Base-by-base conservation (phyloP, 1,284 basidiomycete species). In the Pyrrhoderma lamaoense region DNA sequence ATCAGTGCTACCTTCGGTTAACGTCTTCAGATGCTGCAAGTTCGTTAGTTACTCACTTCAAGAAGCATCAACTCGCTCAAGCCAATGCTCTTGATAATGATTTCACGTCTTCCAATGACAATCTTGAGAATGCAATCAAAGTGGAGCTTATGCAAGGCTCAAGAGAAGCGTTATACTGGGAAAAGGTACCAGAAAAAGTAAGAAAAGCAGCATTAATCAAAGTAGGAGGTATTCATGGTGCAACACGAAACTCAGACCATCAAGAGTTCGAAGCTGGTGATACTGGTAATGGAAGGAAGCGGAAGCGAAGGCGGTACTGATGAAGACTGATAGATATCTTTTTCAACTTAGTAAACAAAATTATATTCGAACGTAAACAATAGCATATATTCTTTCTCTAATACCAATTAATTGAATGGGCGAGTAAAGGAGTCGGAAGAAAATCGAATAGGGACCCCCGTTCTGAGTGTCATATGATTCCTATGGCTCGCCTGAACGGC, bases 141-240 rank as follows among this genome's bases (percentile, higher is more conserved):
- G 46, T 75, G 36, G 85, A 86, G 59, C 49, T 80, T 23, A 75
- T 89, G 0, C 62, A 66, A 8, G 85, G 83, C 2, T 77, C 68
- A 60, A 70, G 73, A 47, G 87, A 89, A 59, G 76, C 75, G 55
- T 51, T 89, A 16, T 90, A 89, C 59, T 90, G 87, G 87, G 74
- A 78, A 51, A 82, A 81, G 57, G 77, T 89, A 0, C 87, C 87
- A 0, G 76, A 81, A 59, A 88, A 84, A 60, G 70, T 88, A 14
- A 70, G 80, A 19, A 62, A 67, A 45, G 73, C 77, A 58, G 85
- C 85, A 0, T 76, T 88, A 22, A 70, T 70, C 47, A 77, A 72
- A 60, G 74, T 72, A 27, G 19, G n/a, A 21, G 39, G 23, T 1
- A 14, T 7, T 16, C 23, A 14, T 9, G 19, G 18, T 11, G 5